Evolutionary conservation across 352 stramenopile genomes (phyloP).

Genomic region (Globisporangium cystogenes): DNA sequence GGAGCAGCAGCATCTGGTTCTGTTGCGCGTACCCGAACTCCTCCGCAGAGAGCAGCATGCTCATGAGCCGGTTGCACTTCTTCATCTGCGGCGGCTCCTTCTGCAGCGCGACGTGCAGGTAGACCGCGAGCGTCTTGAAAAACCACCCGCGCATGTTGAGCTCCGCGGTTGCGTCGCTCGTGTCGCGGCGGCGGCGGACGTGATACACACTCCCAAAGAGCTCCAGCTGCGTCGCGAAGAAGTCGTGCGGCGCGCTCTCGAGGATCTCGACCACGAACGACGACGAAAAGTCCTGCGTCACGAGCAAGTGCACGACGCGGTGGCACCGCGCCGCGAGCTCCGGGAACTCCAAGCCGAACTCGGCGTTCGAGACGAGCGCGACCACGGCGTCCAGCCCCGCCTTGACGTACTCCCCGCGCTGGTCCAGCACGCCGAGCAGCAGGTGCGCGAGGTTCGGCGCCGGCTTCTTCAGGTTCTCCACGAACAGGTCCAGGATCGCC

Average conservation of each 20-base stretch:
- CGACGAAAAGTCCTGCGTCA: slow-evolving; percentile 70
- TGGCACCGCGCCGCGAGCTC: slow-evolving; percentile 61
- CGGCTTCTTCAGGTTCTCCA: slow-evolving; percentile 74
- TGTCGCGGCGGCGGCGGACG: slow-evolving; percentile 29
- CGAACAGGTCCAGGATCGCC: slow-evolving; percentile 66
- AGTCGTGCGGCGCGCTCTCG: slow-evolving; percentile 56
- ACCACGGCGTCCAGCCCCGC: slow-evolving; percentile 62
- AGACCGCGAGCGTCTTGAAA: slow-evolving; percentile 73
- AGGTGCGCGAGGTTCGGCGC: slow-evolving; percentile 73
- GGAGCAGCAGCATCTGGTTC: slow-evolving; percentile 64
- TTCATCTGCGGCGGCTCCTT: slow-evolving; percentile 71
- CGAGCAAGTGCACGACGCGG: slow-evolving; percentile 53
- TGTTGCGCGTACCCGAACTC: slow-evolving; percentile 28
- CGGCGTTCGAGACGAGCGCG: slow-evolving; percentile 62
- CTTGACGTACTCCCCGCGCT: slow-evolving; percentile 34
- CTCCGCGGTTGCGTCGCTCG: slow-evolving; percentile 36
- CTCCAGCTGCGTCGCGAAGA: slow-evolving; percentile 60
- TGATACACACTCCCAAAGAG: slow-evolving; percentile 49
- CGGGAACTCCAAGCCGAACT: slow-evolving; percentile 62
- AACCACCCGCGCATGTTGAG: slow-evolving; percentile 83
- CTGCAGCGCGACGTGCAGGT: slow-evolving; percentile 65
- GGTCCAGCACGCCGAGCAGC: slow-evolving; percentile 52
- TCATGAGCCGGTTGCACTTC: slow-evolving; percentile 59
- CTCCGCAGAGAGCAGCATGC: slow-evolving; percentile 36
- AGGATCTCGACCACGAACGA: slow-evolving; percentile 39